Conservation (phyloP, 257 asterid species). For the Gynochthodes officinalis region DNA sequence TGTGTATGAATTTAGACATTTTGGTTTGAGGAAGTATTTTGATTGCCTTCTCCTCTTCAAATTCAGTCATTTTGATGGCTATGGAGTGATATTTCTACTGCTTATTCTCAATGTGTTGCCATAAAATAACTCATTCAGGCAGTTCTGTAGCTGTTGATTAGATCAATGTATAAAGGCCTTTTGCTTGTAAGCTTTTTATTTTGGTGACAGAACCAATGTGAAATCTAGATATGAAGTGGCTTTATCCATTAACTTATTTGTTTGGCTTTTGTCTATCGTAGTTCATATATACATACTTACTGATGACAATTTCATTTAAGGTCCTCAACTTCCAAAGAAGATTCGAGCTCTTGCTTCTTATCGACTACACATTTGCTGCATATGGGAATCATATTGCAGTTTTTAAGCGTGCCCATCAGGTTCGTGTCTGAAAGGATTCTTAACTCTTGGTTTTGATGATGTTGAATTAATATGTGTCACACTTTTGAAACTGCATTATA, state of each 20-base stretch:
- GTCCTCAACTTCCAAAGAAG: conserved; percentile 89
- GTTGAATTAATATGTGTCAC: background rate
- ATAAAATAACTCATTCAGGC: background rate
- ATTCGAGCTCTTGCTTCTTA: conserved; percentile 86
- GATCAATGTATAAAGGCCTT: background rate
- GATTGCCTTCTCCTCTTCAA: background rate
- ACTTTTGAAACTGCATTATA: background rate
- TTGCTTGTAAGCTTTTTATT: background rate
- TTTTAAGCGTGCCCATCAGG: conserved; percentile 88
- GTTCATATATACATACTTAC: background rate
- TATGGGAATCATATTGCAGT: conserved; percentile 70
- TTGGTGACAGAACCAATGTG: background rate
- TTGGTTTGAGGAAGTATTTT: background rate
- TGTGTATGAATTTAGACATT: background rate
- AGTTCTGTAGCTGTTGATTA: background rate
- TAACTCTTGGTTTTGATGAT: background rate
- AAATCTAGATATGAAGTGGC: background rate
- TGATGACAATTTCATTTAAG: conserved; percentile 34
- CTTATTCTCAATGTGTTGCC: background rate
- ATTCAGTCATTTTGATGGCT: too few relatives aligned
- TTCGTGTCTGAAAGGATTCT: conserved; percentile 13
- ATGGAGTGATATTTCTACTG: background rate
- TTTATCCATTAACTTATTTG: background rate
- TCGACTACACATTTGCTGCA: conserved; percentile 92
- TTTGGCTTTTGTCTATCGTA: background rate